Evolutionary conservation across 345 rosid species (phyloP).

Genomic region (Sapria himalayana): DNA sequence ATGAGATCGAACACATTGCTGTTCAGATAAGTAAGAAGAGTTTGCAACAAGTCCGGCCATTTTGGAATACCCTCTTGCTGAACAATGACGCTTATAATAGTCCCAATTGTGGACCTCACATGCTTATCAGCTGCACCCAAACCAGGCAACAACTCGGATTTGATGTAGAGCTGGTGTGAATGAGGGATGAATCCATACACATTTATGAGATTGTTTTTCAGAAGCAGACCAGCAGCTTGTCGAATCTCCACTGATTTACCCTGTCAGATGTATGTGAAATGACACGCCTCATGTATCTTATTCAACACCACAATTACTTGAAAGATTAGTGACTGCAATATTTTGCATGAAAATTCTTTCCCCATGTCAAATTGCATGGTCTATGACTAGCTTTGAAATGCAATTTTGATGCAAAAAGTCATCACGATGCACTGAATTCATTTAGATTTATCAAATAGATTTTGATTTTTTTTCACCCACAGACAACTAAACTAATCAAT

Average conservation of each 20-base stretch:
- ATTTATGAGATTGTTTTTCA: conserved; percentile 68
- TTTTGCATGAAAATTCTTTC: too few relatives aligned
- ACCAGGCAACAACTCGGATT: conserved; percentile 68
- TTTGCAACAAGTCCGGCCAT: conserved; percentile 84
- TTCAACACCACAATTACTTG: too few relatives aligned
- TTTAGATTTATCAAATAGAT: too few relatives aligned
- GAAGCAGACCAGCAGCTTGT: conserved; percentile 90
- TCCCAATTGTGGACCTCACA: conserved; percentile 81
- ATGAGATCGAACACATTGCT: conserved; percentile 71
- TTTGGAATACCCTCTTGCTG: conserved; percentile 45
- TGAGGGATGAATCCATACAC: conserved; percentile 45
- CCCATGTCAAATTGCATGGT: too few relatives aligned
- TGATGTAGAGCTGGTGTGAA: conserved; percentile 42
- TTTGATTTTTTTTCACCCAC: too few relatives aligned
- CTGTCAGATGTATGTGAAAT: conserved; percentile 28
- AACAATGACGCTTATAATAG: conserved; percentile 61
- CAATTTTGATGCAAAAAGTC: too few relatives aligned
- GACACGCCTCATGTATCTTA: too few relatives aligned
- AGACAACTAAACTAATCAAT: too few relatives aligned
- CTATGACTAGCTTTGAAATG: too few relatives aligned
- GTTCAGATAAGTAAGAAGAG: conserved; percentile 62
- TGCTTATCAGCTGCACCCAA: conserved; percentile 76
- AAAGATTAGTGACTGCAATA: too few relatives aligned
- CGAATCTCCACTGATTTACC: conserved; percentile 70
- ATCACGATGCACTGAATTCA: too few relatives aligned